phyloP scores from a whole-genome alignment of 768 basidiomycete genomes.

The Bullera alba region DNA sequence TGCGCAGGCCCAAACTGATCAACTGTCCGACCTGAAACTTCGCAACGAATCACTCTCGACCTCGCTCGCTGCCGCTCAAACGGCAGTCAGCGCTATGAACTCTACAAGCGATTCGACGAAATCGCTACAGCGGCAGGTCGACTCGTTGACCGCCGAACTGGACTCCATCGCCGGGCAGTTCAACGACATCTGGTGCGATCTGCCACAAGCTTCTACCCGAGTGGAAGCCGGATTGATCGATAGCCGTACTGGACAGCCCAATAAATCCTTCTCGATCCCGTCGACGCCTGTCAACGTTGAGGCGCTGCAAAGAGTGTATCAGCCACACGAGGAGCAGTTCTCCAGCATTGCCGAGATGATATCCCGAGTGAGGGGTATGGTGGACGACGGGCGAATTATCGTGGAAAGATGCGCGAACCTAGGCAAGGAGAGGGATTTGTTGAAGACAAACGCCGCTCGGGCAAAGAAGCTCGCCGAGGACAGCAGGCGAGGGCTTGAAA shows the following conservation, averaged over 20 bases:
- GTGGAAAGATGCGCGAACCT: conserved; percentile 77
- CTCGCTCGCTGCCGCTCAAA: conserved; percentile 34
- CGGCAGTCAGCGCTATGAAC: conserved; percentile 14
- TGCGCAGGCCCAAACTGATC: conserved; percentile 25
- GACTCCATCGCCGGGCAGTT: conserved; percentile 59
- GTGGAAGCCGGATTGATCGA: conserved; percentile 50
- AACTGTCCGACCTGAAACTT: conserved; percentile 30
- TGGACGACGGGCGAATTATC: conserved; percentile 73
- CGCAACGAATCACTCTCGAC: conserved; percentile 38
- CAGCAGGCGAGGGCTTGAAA: conserved; percentile 68
- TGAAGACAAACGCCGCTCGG: conserved; percentile 86
- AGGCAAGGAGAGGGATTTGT: conserved; percentile 78
- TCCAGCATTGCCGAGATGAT: conserved; percentile 74
- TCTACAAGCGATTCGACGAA: conserved; percentile 14
- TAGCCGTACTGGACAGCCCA: conserved; percentile 39
- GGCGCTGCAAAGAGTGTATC: conserved; percentile 74
- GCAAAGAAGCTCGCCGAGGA: conserved; percentile 86
- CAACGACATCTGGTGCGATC: conserved; percentile 66
- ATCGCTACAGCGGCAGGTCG: conserved; percentile 23
- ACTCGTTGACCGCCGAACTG: conserved; percentile 50
- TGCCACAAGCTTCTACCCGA: conserved; percentile 79
- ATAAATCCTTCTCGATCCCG: conserved; percentile 46
- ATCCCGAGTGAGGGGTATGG: conserved; percentile 66
- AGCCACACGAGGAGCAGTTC: conserved; percentile 46
- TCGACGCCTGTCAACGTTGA: conserved; percentile 72